phyloP scores from a whole-genome alignment of 2,329 filamentous ascomycete genomes.

The Lachnellula subtilissima region DNA sequence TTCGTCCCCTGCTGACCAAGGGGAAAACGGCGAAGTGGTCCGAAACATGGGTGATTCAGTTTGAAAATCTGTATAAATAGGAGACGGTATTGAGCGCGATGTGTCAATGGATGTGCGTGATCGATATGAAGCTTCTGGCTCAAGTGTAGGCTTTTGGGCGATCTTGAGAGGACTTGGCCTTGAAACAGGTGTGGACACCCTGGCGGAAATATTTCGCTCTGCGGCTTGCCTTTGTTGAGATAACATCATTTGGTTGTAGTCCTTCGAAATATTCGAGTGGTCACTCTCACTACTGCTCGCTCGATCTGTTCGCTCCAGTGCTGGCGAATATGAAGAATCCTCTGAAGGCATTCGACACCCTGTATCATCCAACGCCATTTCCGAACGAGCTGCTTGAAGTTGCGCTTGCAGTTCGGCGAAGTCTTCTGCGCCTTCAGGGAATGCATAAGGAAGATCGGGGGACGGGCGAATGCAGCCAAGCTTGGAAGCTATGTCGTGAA shows the following conservation, averaged over 20 bases:
- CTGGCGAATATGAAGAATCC: conserved; percentile 20
- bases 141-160: conserved; percentile 5
- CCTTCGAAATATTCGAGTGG: conserved; percentile 22
- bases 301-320: conserved; percentile 19
- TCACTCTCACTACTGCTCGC: conserved; percentile 28
- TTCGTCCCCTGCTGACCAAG: conserved; percentile 23
- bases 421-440: conserved; percentile 57
- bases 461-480: conserved; percentile 61
- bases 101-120: conserved; percentile 16
- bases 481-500: conserved; percentile 61
- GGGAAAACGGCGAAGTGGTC: conserved; percentile 21
- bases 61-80: conserved; percentile 24
- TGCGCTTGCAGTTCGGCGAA: conserved; percentile 52
- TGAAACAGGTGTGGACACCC: not conserved
- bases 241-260: conserved; percentile 23
- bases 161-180: conserved; percentile 12
- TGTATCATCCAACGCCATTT: conserved; percentile 18
- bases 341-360: conserved; percentile 18
- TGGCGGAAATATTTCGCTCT: not conserved
- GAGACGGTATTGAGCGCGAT: conserved; percentile 20
- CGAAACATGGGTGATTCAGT: conserved; percentile 24
- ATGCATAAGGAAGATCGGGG: conserved; percentile 53
- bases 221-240: conserved; percentile 15
- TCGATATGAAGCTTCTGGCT: conserved; percentile 14
- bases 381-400: conserved; percentile 35